Evolutionary conservation across 305 asterid species (phyloP).

Genomic region (Caryopteris hybrid): DNA sequence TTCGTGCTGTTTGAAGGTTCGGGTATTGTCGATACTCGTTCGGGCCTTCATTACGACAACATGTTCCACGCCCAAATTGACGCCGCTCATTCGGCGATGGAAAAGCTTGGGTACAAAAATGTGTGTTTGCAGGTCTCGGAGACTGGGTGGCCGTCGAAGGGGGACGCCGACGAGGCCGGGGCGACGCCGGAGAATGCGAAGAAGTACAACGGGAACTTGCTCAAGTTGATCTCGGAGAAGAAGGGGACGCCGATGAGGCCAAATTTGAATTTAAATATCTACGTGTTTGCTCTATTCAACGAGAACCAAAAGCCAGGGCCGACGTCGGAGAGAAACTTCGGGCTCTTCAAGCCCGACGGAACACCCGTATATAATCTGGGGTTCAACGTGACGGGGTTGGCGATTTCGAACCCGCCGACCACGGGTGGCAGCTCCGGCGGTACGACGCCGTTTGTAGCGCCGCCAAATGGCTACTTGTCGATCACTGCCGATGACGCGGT

Average conservation of each 20-base stretch:
- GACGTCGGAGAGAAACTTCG: constrained; percentile 64
- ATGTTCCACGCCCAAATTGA: constrained; percentile 74
- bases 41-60: constrained; percentile 60
- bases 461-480: constrained; percentile 61
- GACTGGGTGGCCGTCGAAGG: constrained; percentile 85
- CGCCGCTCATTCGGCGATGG: constrained; percentile 61
- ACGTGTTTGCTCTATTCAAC: constrained; percentile 65
- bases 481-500: constrained; percentile 49
- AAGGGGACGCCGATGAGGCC: constrained; percentile 80
- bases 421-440: constrained; percentile 13
- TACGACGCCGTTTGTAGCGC: constrained; percentile 10
- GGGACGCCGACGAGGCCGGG: constrained; percentile 67
- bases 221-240: constrained; percentile 40
- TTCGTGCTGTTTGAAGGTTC: constrained; percentile 51
- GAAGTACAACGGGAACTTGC: constrained; percentile 53
- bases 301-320: constrained; percentile 89
- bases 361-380: constrained; percentile 59
- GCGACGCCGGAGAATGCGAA: constrained; percentile 65
- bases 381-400: constrained; percentile 26
- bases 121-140: constrained; percentile 65
- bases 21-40: constrained; percentile 40
- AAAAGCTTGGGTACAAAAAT: constrained; percentile 45
- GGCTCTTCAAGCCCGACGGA: constrained; percentile 77
- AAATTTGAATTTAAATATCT: constrained; percentile 37
- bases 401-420: constrained; percentile 23